phyloP scores from a whole-genome alignment of 495 filamentous ascomycete genomes.

The Penicillium ucsense region DNA sequence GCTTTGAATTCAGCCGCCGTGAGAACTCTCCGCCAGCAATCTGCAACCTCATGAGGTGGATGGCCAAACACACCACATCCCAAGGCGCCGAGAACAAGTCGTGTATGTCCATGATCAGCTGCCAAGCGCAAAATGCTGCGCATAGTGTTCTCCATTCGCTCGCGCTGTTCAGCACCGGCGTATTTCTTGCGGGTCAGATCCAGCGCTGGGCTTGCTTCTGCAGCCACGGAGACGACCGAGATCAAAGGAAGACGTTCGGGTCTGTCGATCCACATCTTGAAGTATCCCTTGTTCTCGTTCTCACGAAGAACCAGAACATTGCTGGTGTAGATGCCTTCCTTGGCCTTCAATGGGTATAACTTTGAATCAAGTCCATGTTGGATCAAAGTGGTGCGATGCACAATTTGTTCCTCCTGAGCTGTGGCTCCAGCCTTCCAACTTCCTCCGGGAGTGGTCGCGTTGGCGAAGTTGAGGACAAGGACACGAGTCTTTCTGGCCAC shows the following conservation, averaged over 20 bases:
- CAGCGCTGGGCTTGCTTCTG: slow-evolving; percentile 36
- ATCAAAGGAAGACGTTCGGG: slow-evolving; percentile 37
- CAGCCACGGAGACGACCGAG: slow-evolving; percentile 50
- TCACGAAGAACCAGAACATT: slow-evolving; percentile 46
- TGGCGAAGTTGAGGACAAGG: slow-evolving; percentile 54
- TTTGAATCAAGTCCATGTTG: slow-evolving; percentile 35
- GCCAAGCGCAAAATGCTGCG: slow-evolving; percentile 45
- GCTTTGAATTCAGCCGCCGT: slow-evolving; percentile 43
- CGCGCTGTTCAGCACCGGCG: slow-evolving; percentile 27
- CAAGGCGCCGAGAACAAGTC: slow-evolving; percentile 54
- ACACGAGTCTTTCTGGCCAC: slow-evolving; percentile 22
- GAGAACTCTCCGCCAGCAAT: slow-evolving; percentile 51
- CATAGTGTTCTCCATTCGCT: slow-evolving; percentile 49
- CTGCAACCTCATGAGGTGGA: slow-evolving; percentile 50
- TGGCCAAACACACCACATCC: slow-evolving; percentile 58
- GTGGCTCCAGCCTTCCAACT: slow-evolving; percentile 44
- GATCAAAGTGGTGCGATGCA: slow-evolving; percentile 50
- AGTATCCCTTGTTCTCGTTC: slow-evolving; percentile 28
- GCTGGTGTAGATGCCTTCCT: slow-evolving; percentile 49
- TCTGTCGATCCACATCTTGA: slow-evolving; percentile 24
- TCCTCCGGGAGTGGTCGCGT: slow-evolving; percentile 40
- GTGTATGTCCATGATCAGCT: slow-evolving; percentile 38
- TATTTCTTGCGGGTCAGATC: slow-evolving; percentile 18
- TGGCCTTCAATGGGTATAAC: slow-evolving; percentile 47
- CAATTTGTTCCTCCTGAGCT: slow-evolving; percentile 60